A percentile compares a stretch with the other conserved stretches of the same genome.
Evolutionary conservation across 345 rosid genomes (phyloP).

Genomic region (Reutealis trisperma): DNA sequence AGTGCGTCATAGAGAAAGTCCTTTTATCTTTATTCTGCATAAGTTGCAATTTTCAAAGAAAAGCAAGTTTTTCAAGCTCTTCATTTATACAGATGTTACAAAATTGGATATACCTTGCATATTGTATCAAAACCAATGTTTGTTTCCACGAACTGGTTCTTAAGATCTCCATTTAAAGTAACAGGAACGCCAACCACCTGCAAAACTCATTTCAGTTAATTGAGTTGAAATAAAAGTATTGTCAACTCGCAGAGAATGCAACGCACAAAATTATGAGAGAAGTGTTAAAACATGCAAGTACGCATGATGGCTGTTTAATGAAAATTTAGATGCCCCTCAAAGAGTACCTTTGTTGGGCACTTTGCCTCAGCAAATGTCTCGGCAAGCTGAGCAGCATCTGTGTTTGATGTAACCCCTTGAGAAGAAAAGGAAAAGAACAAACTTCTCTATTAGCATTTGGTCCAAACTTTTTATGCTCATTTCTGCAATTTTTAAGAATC

Average conservation of each 20-base stretch:
- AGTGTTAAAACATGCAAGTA: neutral
- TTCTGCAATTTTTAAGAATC: neutral
- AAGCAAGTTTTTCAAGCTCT: neutral
- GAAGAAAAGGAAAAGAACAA: slow-evolving; percentile 30
- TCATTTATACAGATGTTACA: neutral
- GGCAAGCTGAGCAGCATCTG: slow-evolving; percentile 99
- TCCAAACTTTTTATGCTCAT: slow-evolving; percentile 3
- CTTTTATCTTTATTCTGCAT: too few relatives aligned
- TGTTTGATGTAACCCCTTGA: slow-evolving; percentile 90
- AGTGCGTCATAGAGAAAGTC: neutral
- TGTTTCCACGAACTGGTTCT: slow-evolving; percentile 92
- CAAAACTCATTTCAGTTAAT: slow-evolving; percentile 11
- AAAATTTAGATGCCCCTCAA: neutral
- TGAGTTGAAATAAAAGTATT: neutral
- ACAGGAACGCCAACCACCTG: slow-evolving; percentile 99
- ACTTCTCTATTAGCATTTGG: neutral
- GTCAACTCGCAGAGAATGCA: neutral
- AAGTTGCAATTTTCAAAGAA: neutral
- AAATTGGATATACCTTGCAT: slow-evolving; percentile 64
- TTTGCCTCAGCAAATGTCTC: slow-evolving; percentile 88
- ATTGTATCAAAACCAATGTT: slow-evolving; percentile 98
- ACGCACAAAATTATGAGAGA: slow-evolving; percentile 3
- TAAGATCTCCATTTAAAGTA: slow-evolving; percentile 94
- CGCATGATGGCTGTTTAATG: neutral
- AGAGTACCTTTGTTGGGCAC: slow-evolving; percentile 79